Percentiles rank a stretch among this genome's conserved stretches.
These are phyloP conservation scores for Gossypium bickii DNA, from an alignment of 345 rosid species.

Conservation along the genomic window DNA sequence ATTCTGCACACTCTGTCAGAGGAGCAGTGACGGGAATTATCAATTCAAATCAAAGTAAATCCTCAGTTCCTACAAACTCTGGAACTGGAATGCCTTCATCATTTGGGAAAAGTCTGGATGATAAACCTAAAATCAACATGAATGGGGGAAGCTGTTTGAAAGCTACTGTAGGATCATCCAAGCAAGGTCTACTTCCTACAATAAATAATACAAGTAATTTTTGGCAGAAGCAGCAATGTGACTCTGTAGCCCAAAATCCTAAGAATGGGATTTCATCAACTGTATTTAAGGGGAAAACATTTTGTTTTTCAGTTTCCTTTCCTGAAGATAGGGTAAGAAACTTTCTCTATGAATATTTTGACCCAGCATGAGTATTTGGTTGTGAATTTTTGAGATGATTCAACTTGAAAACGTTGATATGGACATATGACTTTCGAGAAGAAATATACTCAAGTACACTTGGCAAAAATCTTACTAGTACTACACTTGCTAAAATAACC, in stretches of 20 bases:
- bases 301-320: slow-evolving; percentile 71
- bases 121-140: slow-evolving; percentile 28
- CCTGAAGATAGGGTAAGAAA: slow-evolving; percentile 76
- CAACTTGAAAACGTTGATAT: not conserved
- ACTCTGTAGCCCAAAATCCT: slow-evolving; percentile 28
- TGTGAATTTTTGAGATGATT: not conserved
- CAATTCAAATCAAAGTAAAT: slow-evolving; percentile 38
- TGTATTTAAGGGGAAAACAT: slow-evolving; percentile 69
- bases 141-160: slow-evolving; percentile 21
- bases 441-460: not conserved
- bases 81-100: slow-evolving; percentile 32
- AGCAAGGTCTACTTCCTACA: slow-evolving; percentile 27
- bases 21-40: slow-evolving; percentile 35
- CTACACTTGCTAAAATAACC: not conserved
- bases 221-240: slow-evolving; percentile 31
- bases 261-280: slow-evolving; percentile 32
- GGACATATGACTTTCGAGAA: not conserved
- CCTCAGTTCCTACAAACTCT: slow-evolving; percentile 18
- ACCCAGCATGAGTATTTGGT: slow-evolving; percentile 6
- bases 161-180: slow-evolving; percentile 29
- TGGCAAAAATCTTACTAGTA: not conserved
- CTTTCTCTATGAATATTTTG: not conserved
- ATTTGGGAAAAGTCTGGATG: slow-evolving; percentile 32
- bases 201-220: slow-evolving; percentile 30
- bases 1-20: slow-evolving; percentile 41